Conservation (phyloP, 495 filamentous ascomycete genomes). For the Podospora pseudoanserina region DNA sequence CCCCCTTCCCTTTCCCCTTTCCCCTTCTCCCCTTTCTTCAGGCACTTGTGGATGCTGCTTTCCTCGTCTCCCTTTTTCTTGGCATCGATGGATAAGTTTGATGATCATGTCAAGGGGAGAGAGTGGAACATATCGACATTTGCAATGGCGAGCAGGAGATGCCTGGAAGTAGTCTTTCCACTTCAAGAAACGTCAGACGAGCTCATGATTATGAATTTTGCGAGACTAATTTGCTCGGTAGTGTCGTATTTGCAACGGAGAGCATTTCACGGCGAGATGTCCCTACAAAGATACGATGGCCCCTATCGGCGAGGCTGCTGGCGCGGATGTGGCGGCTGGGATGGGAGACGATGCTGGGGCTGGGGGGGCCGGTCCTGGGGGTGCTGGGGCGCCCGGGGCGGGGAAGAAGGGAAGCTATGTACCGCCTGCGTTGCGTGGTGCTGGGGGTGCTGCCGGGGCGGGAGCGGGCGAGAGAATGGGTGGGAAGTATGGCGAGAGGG, state of each 20-base stretch:
- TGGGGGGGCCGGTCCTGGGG: constrained; percentile 30
- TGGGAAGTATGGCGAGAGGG: constrained; percentile 83
- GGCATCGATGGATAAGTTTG: no score
- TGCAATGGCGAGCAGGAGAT: no score
- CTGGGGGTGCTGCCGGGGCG: constrained; percentile 52
- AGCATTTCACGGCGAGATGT: constrained; percentile 96
- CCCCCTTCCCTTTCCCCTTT: no score
- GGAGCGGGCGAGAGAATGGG: constrained; percentile 81
- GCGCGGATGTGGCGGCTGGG: constrained; percentile 53
- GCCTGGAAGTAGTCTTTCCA: no score
- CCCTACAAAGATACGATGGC: constrained; percentile 66
- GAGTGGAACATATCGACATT: no score
- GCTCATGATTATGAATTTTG: no score
- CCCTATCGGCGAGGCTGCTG: constrained; percentile 49
- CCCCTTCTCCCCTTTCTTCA: no score
- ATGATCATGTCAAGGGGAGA: no score
- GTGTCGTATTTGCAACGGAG: constrained; percentile 76
- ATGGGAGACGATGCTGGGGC: constrained; percentile 48
- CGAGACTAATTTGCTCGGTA: no score
- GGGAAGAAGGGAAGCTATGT: constrained; percentile 80
- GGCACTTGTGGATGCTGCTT: no score
- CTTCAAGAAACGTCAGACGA: no score
- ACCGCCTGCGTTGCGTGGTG: constrained; percentile 83
- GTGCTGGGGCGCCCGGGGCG: constrained; percentile 47
- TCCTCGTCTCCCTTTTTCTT: no score